Evolutionary conservation across 2,329 filamentous ascomycete genomes (phyloP).

Genomic region (Paraphaeosphaeria sporulosa): DNA sequence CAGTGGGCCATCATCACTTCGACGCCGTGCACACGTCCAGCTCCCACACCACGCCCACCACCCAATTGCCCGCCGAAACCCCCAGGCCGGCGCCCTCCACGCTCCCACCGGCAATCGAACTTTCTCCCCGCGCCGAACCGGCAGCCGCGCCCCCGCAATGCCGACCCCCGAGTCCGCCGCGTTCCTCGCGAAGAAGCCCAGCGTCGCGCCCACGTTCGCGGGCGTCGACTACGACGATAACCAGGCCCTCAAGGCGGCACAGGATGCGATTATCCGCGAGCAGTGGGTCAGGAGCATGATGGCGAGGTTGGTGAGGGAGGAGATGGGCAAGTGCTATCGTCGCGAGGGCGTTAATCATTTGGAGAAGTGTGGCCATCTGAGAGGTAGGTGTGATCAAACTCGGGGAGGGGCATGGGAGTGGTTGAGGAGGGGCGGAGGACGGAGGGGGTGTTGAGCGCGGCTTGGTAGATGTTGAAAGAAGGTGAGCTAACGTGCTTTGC

Average conservation of each 20-base stretch:
- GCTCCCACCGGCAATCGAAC: neutral
- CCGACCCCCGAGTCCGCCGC: conserved; percentile 82
- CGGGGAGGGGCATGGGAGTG: no score
- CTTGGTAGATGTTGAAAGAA: neutral
- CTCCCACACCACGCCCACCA: neutral
- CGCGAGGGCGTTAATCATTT: conserved; percentile 85
- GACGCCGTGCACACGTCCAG: neutral
- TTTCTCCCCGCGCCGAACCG: conserved; percentile 9
- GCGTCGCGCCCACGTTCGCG: conserved; percentile 82
- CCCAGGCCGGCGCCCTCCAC: neutral
- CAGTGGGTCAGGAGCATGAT: conserved; percentile 93
- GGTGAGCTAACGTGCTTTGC: conserved; percentile 32
- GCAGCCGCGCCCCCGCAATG: conserved; percentile 59
- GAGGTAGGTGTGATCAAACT: conserved; percentile 67
- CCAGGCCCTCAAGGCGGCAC: conserved; percentile 79
- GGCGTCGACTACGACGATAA: conserved; percentile 88
- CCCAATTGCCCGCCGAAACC: conserved; percentile 21
- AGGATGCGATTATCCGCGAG: conserved; percentile 82
- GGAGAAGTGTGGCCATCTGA: conserved; percentile 82
- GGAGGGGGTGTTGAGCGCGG: neutral
- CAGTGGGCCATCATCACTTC: no score
- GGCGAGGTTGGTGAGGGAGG: conserved; percentile 80
- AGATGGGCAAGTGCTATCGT: conserved; percentile 86
- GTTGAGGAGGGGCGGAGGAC: neutral
- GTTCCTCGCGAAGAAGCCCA: conserved; percentile 85